A percentile compares a stretch with the other conserved stretches of the same genome.
Conservation (phyloP, 768 basidiomycete genomes). For the Gloeopeniophorella convolvens region DNA sequence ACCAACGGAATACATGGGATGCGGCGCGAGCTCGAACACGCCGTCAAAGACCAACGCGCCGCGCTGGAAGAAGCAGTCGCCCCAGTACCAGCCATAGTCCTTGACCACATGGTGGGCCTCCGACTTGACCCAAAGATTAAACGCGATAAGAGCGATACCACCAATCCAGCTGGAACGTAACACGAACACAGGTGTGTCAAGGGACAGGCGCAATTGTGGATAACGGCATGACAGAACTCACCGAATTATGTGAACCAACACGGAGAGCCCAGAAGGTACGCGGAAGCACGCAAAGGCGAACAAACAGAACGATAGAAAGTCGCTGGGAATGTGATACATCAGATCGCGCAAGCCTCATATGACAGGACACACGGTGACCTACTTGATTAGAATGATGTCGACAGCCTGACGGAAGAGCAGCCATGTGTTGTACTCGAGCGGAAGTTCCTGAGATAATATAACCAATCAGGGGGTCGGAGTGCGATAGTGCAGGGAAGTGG, state of each 20-base stretch:
- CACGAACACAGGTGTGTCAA: slow-evolving; percentile 1
- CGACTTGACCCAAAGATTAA: slow-evolving; percentile 98
- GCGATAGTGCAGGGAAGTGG: slow-evolving; percentile 19
- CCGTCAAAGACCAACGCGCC: slow-evolving; percentile 94
- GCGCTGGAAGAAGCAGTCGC: slow-evolving; percentile 88
- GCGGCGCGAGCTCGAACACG: slow-evolving; percentile 90
- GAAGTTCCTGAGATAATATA: slow-evolving; percentile 56
- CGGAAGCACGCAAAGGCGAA: slow-evolving; percentile 93
- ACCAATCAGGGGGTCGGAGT: slow-evolving; percentile 1
- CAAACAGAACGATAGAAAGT: slow-evolving; percentile 91
- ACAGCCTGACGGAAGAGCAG: slow-evolving; percentile 93
- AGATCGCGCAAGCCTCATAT: too few relatives aligned
- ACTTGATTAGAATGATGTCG: slow-evolving; percentile 96
- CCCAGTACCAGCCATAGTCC: slow-evolving; percentile 99
- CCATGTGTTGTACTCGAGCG: slow-evolving; percentile 95
- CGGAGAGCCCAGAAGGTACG: slow-evolving; percentile 71
- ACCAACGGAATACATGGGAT: slow-evolving; percentile 94
- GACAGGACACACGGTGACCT: too few relatives aligned
- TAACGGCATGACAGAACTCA: slow-evolving; percentile 26
- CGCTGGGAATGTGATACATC: slow-evolving; percentile 46
- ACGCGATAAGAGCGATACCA: slow-evolving; percentile 77
- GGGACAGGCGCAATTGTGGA: not conserved
- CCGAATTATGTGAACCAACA: slow-evolving; percentile 73
- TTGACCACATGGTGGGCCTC: slow-evolving; percentile 98
- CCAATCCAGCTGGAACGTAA: slow-evolving; percentile 64